Percentiles rank a stretch among this genome's conserved stretches.
These are phyloP conservation scores for Ilex paraguariensis DNA, from an alignment of 305 asterid genomes.

Conservation along the genomic window DNA sequence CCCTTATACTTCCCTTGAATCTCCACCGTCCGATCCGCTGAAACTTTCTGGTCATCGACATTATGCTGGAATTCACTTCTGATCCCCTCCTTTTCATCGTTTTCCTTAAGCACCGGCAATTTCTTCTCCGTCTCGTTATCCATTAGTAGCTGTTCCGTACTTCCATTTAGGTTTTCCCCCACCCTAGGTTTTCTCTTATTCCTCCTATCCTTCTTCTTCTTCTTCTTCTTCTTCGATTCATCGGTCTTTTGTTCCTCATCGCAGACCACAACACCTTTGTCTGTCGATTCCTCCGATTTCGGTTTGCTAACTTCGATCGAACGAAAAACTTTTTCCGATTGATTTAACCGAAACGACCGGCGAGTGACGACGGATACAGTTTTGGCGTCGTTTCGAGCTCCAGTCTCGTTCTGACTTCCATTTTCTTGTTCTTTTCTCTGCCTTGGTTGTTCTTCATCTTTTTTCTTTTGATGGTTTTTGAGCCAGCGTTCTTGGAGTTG, in stretches of 20 bases:
- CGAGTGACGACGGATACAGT: too few species aligned
- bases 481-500: not conserved
- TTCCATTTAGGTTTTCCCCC: not conserved
- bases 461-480: not conserved
- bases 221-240: not conserved
- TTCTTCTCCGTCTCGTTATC: not conserved
- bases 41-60: not conserved
- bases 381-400: not conserved
- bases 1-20: too few species aligned
- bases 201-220: not conserved
- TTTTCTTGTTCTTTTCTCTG: not conserved
- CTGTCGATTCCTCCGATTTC: not conserved
- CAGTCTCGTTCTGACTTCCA: not conserved
- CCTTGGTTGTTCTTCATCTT: not conserved
- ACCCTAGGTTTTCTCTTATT: not conserved
- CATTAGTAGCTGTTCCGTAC: not conserved
- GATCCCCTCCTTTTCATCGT: not conserved
- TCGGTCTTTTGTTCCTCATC: not conserved
- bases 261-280: not conserved
- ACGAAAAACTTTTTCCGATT: not conserved
- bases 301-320: not conserved
- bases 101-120: not conserved
- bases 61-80: not conserved
- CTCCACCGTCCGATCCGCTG: not conserved
- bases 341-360: not conserved